Evolutionary conservation across 1,284 basidiomycete species (phyloP).

Genomic region (Meira nashicola): DNA sequence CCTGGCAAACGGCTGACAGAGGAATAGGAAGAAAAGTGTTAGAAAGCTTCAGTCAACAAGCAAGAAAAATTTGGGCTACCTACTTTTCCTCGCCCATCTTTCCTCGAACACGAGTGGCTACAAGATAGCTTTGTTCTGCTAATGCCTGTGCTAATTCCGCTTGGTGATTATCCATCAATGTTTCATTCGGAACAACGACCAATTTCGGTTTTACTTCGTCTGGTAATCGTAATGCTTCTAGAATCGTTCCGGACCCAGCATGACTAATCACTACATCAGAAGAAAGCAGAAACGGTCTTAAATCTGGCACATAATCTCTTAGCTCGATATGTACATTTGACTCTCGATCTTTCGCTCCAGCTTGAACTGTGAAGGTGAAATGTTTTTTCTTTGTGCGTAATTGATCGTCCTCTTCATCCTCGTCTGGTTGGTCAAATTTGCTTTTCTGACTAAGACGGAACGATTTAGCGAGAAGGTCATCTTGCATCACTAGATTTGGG

Average conservation of each 20-base stretch:
- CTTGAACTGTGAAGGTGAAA: too few relatives aligned
- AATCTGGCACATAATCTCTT: slow-evolving; percentile 4
- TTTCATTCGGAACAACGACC: slow-evolving; percentile 82
- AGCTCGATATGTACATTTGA: background rate
- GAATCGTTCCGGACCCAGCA: slow-evolving; percentile 72
- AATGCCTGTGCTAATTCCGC: slow-evolving; percentile 76
- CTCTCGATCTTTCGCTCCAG: too few relatives aligned
- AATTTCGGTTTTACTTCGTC: slow-evolving; percentile 59
- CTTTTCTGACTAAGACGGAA: too few relatives aligned
- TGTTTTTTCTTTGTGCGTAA: too few relatives aligned
- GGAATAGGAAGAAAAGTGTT: background rate
- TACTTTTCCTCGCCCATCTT: background rate
- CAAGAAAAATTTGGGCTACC: background rate
- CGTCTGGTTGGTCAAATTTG: too few relatives aligned
- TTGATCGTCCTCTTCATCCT: too few relatives aligned
- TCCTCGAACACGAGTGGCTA: background rate
- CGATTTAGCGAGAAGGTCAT: too few relatives aligned
- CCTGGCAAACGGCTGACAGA: background rate
- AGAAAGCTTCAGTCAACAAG: background rate
- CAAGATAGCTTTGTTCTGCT: background rate
- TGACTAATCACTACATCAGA: slow-evolving; percentile 7
- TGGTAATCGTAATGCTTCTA: slow-evolving; percentile 70
- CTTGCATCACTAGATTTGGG: too few relatives aligned
- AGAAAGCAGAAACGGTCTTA: slow-evolving; percentile 3
- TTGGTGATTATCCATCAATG: slow-evolving; percentile 89